Evolutionary conservation across 108 stramenopile genomes (phyloP).

Genomic region (Pseudonitzschia multiseries): DNA sequence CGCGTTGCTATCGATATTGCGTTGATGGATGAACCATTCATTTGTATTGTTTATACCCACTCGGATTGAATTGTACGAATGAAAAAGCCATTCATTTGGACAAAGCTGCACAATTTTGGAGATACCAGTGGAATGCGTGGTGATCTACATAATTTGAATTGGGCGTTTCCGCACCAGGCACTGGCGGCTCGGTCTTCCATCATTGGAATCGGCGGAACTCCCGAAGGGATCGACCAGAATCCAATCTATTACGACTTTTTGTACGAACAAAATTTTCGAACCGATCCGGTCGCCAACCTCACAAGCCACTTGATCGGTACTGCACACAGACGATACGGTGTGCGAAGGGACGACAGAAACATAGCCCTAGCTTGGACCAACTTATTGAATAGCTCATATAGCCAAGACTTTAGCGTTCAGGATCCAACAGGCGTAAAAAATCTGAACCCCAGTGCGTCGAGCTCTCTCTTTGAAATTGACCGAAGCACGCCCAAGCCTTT

Average conservation of each 20-base stretch:
- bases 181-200: conserved; percentile 1
- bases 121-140: conserved; percentile 50
- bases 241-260: conserved; percentile 49
- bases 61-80: too few relatives aligned
- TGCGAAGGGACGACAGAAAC: not conserved
- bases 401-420: conserved; percentile 33
- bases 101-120: conserved; percentile 53
- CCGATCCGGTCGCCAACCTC: conserved; percentile 25
- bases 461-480: conserved; percentile 34
- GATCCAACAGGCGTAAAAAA: conserved; percentile 36
- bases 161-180: conserved; percentile 22
- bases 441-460: conserved; percentile 11
- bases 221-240: conserved; percentile 63
- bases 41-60: too few relatives aligned
- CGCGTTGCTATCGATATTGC: too few relatives aligned
- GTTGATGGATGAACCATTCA: not conserved
- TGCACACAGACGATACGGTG: conserved; percentile 36
- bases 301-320: conserved; percentile 9
- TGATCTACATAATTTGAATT: conserved; percentile 30
- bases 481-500: conserved; percentile 31
- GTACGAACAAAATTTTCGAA: conserved; percentile 40
- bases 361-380: conserved; percentile 25
- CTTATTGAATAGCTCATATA: conserved; percentile 26
- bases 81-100: conserved; percentile 40
- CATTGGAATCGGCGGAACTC: conserved; percentile 48